Percentiles rank a stretch among this genome's conserved stretches.
These are phyloP conservation scores for Neofusicoccum kwambonambiense DNA, from an alignment of 2,329 filamentous ascomycete genomes.

Conservation along the genomic window DNA sequence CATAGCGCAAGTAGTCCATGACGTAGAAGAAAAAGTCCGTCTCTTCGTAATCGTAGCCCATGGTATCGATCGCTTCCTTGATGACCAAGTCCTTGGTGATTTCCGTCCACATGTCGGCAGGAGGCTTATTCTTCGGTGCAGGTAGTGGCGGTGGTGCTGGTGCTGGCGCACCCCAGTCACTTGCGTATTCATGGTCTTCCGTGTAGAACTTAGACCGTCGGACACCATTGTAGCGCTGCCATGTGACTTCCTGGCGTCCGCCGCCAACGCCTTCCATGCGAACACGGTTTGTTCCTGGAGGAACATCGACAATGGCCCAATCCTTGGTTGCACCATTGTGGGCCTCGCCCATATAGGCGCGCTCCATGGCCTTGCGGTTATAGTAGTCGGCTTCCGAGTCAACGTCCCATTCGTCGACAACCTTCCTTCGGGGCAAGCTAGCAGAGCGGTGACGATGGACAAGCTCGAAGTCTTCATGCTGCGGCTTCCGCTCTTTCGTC, in stretches of 20 bases:
- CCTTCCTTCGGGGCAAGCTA: constrained; percentile 50
- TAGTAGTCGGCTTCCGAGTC: constrained; percentile 60
- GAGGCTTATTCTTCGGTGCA: constrained; percentile 36
- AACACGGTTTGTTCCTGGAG: constrained; percentile 78
- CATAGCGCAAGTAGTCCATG: constrained; percentile 84
- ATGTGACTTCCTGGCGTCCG: constrained; percentile 72
- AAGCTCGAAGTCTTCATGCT: constrained; percentile 26
- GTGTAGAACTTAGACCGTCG: constrained; percentile 71
- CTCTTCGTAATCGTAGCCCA: constrained; percentile 88
- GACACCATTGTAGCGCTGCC: constrained; percentile 77
- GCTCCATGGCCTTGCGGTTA: constrained; percentile 66
- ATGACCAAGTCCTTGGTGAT: constrained; percentile 90
- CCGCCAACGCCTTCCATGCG: constrained; percentile 77
- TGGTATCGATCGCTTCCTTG: constrained; percentile 79
- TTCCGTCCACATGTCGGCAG: constrained; percentile 80
- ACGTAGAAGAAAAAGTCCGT: constrained; percentile 88
- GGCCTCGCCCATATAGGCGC: constrained; percentile 70
- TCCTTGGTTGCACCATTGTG: constrained; percentile 70
- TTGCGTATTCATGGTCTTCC: constrained; percentile 57
- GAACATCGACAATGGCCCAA: constrained; percentile 82
- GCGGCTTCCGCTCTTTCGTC: constrained; percentile 27
- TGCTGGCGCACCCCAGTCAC: constrained; percentile 40
- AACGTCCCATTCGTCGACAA: constrained; percentile 47
- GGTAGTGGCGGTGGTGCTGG: constrained; percentile 9
- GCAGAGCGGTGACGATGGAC: constrained; percentile 39